Evolutionary conservation across 306 rosid species (phyloP), one percentile per base, ranked within the genome.

Genomic region (Sindora glabra): DNA sequence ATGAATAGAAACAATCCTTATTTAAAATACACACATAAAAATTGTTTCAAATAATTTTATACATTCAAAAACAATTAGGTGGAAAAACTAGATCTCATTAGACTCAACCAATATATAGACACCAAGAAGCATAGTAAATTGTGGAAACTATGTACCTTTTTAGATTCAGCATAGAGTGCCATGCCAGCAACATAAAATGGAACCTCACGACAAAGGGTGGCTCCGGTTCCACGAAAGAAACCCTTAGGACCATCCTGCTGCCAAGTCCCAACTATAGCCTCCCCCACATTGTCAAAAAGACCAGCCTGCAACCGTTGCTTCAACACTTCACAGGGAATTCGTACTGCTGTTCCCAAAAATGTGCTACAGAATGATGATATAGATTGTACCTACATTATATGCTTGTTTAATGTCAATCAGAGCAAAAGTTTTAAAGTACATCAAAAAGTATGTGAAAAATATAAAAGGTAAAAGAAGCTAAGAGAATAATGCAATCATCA

Each of bases 291-390:
- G 73, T 89, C 78, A 76, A 82, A 94, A 69, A 89, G 75, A 54
- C 99, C 99, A 42, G 97, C 99, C 78, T 94, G 99, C 60, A 83
- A 76, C 83, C 97, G 82, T 77, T 94, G 99, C 82, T 94, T 94
- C 63, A 94, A 67, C 49, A 94, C 99, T 75, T 94, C 99, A 56
- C 97, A 89, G 15, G 99, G 99, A 62, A 94, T 94, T 54, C 95
- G 82, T 69, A 89, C 90, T 21, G 99, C 99, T 59, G 99, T 89
- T 48, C 99, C 99, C 86, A 94, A 75, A 79, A 82, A 72, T 8
- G 99, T 94, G 85, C 99, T 86, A 50, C 97, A 89, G 82, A 94
- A 86, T 40, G 99, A 94, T 59, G 97, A 77, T 37, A 94, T 47
- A 25, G 99, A 82, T 84, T 94, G 97, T 25, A 94, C 94, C 99